A percentile compares a stretch with the other conserved stretches of the same genome.
phyloP scores from a whole-genome alignment of 805 yeast species.

The Yarrowia yakushimensis region DNA sequence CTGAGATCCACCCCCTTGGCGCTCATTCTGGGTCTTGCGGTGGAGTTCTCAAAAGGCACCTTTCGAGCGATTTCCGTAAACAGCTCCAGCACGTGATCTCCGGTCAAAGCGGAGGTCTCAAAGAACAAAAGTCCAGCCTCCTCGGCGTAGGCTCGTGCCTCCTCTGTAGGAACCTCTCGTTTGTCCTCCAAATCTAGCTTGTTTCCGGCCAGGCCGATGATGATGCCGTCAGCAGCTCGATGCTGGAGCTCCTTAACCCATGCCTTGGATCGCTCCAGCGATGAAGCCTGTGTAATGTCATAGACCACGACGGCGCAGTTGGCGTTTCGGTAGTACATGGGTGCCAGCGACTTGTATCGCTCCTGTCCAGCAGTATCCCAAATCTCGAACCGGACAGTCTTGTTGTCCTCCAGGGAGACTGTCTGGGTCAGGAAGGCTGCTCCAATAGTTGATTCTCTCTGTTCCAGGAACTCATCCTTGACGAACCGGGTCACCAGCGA shows the following conservation, averaged over 20 bases:
- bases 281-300: constrained; percentile 62
- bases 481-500: constrained; percentile 82
- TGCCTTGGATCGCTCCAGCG: constrained; percentile 72
- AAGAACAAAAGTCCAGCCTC: constrained; percentile 50
- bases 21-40: constrained; percentile 31
- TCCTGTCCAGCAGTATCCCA: constrained; percentile 97
- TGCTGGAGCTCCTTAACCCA: constrained; percentile 92
- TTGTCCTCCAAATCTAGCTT: constrained; percentile 61
- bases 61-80: constrained; percentile 48
- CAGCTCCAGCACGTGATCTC: constrained; percentile 53
- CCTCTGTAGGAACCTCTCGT: constrained; percentile 45
- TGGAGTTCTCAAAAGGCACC: constrained; percentile 44
- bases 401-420: constrained; percentile 46
- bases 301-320: constrained; percentile 84
- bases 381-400: constrained; percentile 48
- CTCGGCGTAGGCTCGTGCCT: constrained; percentile 50
- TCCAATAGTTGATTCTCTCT: constrained; percentile 92
- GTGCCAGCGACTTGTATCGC: constrained; percentile 75
- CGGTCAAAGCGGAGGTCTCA: constrained; percentile 70
- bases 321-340: constrained; percentile 78
- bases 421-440: constrained; percentile 94
- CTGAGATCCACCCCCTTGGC: constrained; percentile 38
- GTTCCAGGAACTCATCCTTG: constrained; percentile 62
- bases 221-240: constrained; percentile 69
- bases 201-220: constrained; percentile 85